These are phyloP conservation scores for Xylariaceae sp. DNA, from an alignment of 2,329 filamentous ascomycete genomes.

Conservation along the genomic window DNA sequence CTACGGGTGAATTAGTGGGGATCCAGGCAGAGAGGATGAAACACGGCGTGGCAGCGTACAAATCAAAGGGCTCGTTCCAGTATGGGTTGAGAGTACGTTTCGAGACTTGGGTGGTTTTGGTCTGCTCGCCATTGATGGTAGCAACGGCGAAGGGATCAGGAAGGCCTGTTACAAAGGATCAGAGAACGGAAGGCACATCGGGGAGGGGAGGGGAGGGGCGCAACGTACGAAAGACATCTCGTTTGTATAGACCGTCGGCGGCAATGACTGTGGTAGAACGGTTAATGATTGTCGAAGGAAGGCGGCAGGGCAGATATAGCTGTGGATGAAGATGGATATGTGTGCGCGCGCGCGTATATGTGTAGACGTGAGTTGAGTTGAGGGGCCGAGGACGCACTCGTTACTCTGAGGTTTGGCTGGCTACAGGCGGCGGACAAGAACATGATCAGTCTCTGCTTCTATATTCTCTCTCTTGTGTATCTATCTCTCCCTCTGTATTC, in stretches of 20 bases:
- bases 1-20: constrained; percentile 41
- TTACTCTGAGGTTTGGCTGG: constrained; percentile 82
- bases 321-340: no score
- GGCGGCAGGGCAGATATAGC: background rate
- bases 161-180: constrained; percentile 60
- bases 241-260: constrained; percentile 96
- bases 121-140: constrained; percentile 96
- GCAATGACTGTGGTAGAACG: constrained; percentile 71
- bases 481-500: no score
- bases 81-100: constrained; percentile 99
- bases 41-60: constrained; percentile 58
- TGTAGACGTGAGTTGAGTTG: no score
- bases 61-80: constrained; percentile 99
- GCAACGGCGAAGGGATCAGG: constrained; percentile 97
- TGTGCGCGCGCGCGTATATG: no score
- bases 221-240: constrained; percentile 94
- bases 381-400: constrained; percentile 59
- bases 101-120: constrained; percentile 93
- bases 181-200: background rate
- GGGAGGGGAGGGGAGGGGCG: constrained; percentile 2
- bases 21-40: constrained; percentile 13
- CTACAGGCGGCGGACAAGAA: constrained; percentile 34
- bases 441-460: constrained; percentile 25
- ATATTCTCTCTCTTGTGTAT: no score
- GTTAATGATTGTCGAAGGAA: constrained; percentile 7